phyloP scores from a whole-genome alignment of 495 filamentous ascomycete species.

The Talaromyces proteolyticus region DNA sequence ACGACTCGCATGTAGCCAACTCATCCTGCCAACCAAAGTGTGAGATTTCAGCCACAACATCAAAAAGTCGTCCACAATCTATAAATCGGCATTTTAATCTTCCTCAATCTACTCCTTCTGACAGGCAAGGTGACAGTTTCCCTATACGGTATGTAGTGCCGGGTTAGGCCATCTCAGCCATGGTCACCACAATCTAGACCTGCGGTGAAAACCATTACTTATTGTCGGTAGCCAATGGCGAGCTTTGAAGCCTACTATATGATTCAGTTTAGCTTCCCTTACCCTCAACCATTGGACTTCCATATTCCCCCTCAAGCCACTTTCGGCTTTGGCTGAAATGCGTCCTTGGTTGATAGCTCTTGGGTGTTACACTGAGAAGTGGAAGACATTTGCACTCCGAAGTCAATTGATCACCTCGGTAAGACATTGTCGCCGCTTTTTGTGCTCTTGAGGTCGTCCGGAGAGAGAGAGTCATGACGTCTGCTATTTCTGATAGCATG shows the following conservation, averaged over 20 bases:
- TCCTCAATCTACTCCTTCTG: not conserved
- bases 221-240: not conserved
- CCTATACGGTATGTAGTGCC: not conserved
- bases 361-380: not conserved
- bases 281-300: not conserved
- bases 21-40: not conserved
- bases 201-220: not conserved
- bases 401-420: not conserved
- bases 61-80: not conserved
- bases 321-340: not conserved
- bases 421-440: too few species aligned
- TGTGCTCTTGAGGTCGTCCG: too few species aligned
- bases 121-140: not conserved
- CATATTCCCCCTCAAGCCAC: not conserved
- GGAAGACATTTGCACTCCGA: not conserved
- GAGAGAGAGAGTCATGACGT: not conserved
- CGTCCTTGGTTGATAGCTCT: not conserved
- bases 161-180: not conserved
- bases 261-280: not conserved
- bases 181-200: not conserved
- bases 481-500: not conserved
- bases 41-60: not conserved
- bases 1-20: too few species aligned
- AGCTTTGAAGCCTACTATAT: not conserved
- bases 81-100: not conserved